phyloP scores from a whole-genome alignment of 1,284 basidiomycete genomes.

The Neolentinus lepideus region DNA sequence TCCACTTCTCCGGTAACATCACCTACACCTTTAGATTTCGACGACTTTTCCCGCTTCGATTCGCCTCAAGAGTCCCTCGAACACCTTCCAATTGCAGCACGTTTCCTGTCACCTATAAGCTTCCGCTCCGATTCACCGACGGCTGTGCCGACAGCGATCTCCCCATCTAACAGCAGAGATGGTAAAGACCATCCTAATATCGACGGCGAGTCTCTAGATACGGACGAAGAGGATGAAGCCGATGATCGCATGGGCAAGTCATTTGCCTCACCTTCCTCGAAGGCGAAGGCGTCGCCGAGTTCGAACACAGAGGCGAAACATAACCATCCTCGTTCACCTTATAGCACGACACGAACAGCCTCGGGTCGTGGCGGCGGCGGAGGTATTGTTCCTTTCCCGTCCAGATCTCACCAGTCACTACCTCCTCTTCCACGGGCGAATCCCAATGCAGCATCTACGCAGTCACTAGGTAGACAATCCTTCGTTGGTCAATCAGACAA shows the following conservation, averaged over 20 bases:
- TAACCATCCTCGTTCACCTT: slow-evolving; percentile 71
- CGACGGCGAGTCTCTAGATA: slow-evolving; percentile 65
- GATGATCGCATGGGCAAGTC: slow-evolving; percentile 45
- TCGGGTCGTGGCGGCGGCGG: slow-evolving; percentile 31
- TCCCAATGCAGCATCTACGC: slow-evolving; percentile 50
- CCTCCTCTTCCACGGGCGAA: slow-evolving; percentile 58
- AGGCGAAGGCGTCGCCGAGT: slow-evolving; percentile 21
- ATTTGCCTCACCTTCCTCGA: slow-evolving; percentile 28
- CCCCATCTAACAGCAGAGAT: slow-evolving; percentile 29
- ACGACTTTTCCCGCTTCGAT: slow-evolving; percentile 53
- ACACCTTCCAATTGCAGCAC: slow-evolving; percentile 84
- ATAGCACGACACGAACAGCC: slow-evolving; percentile 46
- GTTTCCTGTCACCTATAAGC: slow-evolving; percentile 76
- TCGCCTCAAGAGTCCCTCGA: slow-evolving; percentile 66
- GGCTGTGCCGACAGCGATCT: slow-evolving; percentile 14
- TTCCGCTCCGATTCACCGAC: slow-evolving; percentile 42
- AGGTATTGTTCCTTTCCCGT: slow-evolving; percentile 61
- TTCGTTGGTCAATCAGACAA: slow-evolving; percentile 25
- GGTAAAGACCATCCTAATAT: slow-evolving; percentile 47
- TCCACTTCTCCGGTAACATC: slow-evolving; percentile 49
- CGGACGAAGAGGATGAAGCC: slow-evolving; percentile 63
- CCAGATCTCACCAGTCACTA: slow-evolving; percentile 73
- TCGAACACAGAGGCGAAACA: slow-evolving; percentile 39
- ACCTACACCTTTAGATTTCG: slow-evolving; percentile 54
- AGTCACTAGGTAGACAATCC: slow-evolving; percentile 62